Base-by-base conservation (phyloP, 2,329 filamentous ascomycete genomes). In the Aphanocladium album region DNA sequence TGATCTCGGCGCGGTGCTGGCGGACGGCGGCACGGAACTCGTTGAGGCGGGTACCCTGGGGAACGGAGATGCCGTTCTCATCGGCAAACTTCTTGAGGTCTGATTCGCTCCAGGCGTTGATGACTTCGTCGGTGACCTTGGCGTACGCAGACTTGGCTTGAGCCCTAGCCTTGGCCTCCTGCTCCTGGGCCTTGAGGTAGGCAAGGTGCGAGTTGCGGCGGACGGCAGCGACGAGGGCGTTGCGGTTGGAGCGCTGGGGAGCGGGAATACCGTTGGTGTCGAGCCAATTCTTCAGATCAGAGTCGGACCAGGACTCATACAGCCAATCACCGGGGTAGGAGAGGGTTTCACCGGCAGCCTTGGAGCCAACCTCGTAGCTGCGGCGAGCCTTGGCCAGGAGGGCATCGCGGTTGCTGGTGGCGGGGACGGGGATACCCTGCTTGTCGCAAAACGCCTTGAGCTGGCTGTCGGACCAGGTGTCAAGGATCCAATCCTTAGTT, bases 241-340 rank as follows among this genome's bases (percentile, higher is more conserved):
- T 93, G 63, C 95, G 91, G 63, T 80, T 87, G 53, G 85, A 85
- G 33, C 91, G 89, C 73, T 98, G 93, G 63, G 95, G 93, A 59
- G 85, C 90, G 14, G 91, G 88, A 74, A 93, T 87, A 56, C 95
- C 95, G 67, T 91, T 86, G 66, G 89, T 88, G 69, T 98, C 95
- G 51, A 97, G 88, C 89, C 90, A 99, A 66, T 90, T 84, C 81
- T 98, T 98, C 64, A 96, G 79, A 54, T 97, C 93, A 65, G 93
- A 97, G 65, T 96, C 90, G 57, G 90, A 88, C 95, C 95, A 99
- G 8, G 88, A 82, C 63, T 87, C 83, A 72, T 97, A 99, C 47
- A 98, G 79, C 95, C 95, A 98, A 77, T 97, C 86, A 43, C 95
- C 95, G 37, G 95, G 95, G 71, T 98, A 98, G n/a, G 86, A 78